These are phyloP conservation scores for Alternaria incomplexa DNA, from an alignment of 2,329 filamentous ascomycete genomes.

Conservation along the genomic window DNA sequence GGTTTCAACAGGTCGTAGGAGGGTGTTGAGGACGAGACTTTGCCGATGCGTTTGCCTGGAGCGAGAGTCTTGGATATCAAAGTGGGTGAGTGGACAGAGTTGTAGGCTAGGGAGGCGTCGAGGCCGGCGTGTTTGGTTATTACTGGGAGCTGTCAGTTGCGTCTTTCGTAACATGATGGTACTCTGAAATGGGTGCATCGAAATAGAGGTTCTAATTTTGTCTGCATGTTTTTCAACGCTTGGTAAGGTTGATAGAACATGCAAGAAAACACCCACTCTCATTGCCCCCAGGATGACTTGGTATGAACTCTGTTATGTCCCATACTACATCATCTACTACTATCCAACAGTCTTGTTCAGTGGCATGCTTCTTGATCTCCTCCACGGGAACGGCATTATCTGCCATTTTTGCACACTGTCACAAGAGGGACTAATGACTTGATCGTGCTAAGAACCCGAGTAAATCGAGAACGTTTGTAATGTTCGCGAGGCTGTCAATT, in stretches of 20 bases:
- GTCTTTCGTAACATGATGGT: no score
- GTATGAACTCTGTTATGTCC: conserved; percentile 67
- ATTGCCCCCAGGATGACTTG: conserved; percentile 63
- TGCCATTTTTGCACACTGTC: not conserved
- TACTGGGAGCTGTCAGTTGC: conserved; percentile 3
- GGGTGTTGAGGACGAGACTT: not conserved
- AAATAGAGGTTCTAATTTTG: no score
- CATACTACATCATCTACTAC: conserved; percentile 69
- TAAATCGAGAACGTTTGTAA: not conserved
- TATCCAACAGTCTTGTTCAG: conserved; percentile 60
- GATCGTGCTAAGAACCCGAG: not conserved
- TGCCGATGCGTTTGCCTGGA: conserved; percentile 24
- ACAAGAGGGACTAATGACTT: no score
- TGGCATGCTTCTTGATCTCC: not conserved
- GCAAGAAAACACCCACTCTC: conserved; percentile 10
- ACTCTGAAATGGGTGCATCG: no score
- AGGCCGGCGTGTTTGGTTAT: conserved; percentile 28
- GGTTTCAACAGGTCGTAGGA: not conserved
- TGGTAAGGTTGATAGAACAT: no score
- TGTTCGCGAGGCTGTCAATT: not conserved
- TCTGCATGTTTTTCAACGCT: no score
- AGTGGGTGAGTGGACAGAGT: conserved; percentile 55
- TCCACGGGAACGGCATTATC: not conserved
- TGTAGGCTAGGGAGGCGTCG: conserved; percentile 52
- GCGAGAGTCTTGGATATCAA: conserved; percentile 46